Evolutionary conservation across 495 filamentous ascomycete genomes (phyloP).

Genomic region (Xylaria longipes): DNA sequence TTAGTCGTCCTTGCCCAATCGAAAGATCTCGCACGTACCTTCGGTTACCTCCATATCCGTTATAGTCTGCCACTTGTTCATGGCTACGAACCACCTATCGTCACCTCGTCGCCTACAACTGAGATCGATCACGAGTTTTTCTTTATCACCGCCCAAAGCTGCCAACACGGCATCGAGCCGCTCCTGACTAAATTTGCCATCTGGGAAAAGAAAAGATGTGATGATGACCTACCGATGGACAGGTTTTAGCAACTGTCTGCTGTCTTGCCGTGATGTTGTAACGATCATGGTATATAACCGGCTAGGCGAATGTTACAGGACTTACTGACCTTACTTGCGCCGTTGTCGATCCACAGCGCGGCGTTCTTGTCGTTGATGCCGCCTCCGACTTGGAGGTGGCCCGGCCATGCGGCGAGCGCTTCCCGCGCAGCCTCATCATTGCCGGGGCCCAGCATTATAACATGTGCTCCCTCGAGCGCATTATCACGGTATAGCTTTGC

Average conservation of each 20-base stretch:
- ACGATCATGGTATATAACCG: not conserved
- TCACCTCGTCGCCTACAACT: constrained; percentile 79
- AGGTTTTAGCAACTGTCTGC: constrained; percentile 1
- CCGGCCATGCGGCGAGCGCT: constrained; percentile 77
- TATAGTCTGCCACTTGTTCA: constrained; percentile 98
- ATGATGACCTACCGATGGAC: constrained; percentile 77
- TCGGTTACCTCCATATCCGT: constrained; percentile 92
- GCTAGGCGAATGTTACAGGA: not conserved
- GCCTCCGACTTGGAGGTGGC: constrained; percentile 83
- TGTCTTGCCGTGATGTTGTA: not conserved
- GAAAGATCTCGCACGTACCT: constrained; percentile 57
- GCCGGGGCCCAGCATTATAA: constrained; percentile 92
- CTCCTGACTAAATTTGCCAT: constrained; percentile 75
- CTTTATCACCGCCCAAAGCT: constrained; percentile 72
- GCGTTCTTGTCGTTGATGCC: constrained; percentile 89
- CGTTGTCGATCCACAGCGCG: constrained; percentile 79
- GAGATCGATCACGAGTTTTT: constrained; percentile 91
- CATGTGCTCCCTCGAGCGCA: constrained; percentile 79
- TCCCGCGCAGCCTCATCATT: constrained; percentile 82
- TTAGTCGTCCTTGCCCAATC: constrained; percentile 7
- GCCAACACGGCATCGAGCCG: constrained; percentile 74
- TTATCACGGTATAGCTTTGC: constrained; percentile 77
- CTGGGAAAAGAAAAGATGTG: constrained; percentile 79
- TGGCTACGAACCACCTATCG: constrained; percentile 87
- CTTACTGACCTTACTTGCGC: constrained; percentile 82